A percentile compares a stretch with the other conserved stretches of the same genome.
These are phyloP conservation scores for Juglanconis oblonga DNA, from an alignment of 2,329 filamentous ascomycete species.

Conservation along the genomic window DNA sequence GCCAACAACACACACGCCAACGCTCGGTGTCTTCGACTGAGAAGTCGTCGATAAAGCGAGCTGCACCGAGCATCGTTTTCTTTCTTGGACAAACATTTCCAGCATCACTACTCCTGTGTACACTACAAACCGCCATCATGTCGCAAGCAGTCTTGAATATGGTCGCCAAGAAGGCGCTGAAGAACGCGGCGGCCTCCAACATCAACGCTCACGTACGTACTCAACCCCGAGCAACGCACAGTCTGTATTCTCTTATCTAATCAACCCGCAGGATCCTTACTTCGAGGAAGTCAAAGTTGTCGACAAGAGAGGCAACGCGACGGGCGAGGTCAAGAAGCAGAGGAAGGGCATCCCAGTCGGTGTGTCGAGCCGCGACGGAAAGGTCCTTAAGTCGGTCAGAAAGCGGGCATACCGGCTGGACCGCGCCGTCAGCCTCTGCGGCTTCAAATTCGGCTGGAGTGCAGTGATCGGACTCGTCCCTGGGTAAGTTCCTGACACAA, in stretches of 20 bases:
- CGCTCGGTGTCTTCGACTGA: neutral
- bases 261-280: constrained; percentile 2
- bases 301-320: constrained; percentile 32
- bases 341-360: constrained; percentile 83
- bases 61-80: neutral
- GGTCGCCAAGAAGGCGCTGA: constrained; percentile 14
- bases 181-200: constrained; percentile 2
- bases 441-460: constrained; percentile 85
- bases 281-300: constrained; percentile 5
- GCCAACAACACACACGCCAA: neutral
- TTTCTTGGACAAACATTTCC: neutral
- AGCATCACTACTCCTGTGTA: constrained; percentile 44
- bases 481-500: constrained; percentile 56
- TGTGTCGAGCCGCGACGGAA: constrained; percentile 76
- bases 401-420: constrained; percentile 82
- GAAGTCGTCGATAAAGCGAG: neutral
- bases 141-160: constrained; percentile 11
- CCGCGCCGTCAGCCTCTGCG: constrained; percentile 76
- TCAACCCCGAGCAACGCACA: neutral
- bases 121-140: constrained; percentile 65
- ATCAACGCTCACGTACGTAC: constrained; percentile 9
- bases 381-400: constrained; percentile 82
- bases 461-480: constrained; percentile 83
- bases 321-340: constrained; percentile 65
- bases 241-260: neutral